Percentiles rank a stretch among this genome's conserved stretches.
phyloP scores from a whole-genome alignment of 2,329 filamentous ascomycete species.

The Pseudogymnoascus pannorum region DNA sequence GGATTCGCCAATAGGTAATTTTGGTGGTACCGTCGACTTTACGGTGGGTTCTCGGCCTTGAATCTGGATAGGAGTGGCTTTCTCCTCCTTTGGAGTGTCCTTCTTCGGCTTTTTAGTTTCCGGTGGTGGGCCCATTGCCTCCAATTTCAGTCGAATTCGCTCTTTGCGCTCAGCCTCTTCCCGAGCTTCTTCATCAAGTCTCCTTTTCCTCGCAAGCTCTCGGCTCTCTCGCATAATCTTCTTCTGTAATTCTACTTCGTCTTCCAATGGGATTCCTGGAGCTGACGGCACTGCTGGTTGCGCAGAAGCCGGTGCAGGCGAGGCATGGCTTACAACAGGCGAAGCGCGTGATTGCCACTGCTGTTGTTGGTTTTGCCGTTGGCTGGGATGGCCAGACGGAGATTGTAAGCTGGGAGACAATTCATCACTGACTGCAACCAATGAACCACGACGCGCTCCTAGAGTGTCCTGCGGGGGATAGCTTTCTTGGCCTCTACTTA shows the following conservation, averaged over 20 bases:
- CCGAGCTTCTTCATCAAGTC: slow-evolving; percentile 60
- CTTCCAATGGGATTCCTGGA: slow-evolving; percentile 34
- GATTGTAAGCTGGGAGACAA: slow-evolving; percentile 40
- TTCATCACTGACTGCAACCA: slow-evolving; percentile 43
- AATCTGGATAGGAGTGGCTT: slow-evolving; percentile 30
- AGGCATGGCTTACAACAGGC: slow-evolving; percentile 28
- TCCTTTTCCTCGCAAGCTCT: slow-evolving; percentile 61
- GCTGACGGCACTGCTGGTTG: slow-evolving; percentile 21
- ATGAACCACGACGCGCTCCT: slow-evolving; percentile 40
- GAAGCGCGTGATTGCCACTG: slow-evolving; percentile 35
- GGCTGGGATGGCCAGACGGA: slow-evolving; percentile 24
- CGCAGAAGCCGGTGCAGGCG: slow-evolving; percentile 30
- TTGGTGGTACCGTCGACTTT: slow-evolving; percentile 11
- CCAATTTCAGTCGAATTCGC: slow-evolving; percentile 64
- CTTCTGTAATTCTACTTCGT: slow-evolving; percentile 57
- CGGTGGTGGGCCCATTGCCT: slow-evolving; percentile 58
- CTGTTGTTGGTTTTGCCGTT: slow-evolving; percentile 25
- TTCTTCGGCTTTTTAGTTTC: slow-evolving; percentile 53
- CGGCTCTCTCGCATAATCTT: slow-evolving; percentile 66
- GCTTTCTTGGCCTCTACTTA: slow-evolving; percentile 29
- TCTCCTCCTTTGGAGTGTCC: slow-evolving; percentile 40
- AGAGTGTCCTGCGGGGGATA: slow-evolving; percentile 30
- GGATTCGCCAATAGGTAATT: slow-evolving; percentile 18
- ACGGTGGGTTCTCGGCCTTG: slow-evolving; percentile 21
- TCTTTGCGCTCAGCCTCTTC: slow-evolving; percentile 66